Conservation (phyloP, 306 rosid genomes). For the Cicer cuneatum region DNA sequence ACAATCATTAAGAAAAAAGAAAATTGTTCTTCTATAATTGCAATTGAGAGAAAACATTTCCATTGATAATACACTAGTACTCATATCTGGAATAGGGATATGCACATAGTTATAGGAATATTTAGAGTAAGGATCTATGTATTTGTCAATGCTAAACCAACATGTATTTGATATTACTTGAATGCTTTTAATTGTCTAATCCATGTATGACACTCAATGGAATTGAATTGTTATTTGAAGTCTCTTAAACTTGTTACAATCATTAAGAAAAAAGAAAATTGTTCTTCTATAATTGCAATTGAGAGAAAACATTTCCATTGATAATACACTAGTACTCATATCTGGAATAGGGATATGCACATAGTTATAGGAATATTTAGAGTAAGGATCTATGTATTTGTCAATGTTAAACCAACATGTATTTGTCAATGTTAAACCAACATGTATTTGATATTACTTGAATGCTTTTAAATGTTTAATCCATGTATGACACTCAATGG, state of each 20-base stretch:
- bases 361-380: constrained; percentile 23
- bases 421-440: too few relatives aligned
- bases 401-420: too few relatives aligned
- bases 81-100: neutral
- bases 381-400: too few relatives aligned
- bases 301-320: neutral
- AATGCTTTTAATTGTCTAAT: too few relatives aligned
- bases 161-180: too few relatives aligned
- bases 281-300: neutral
- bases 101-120: constrained; percentile 13
- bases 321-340: neutral
- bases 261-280: neutral
- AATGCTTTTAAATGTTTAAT: too few relatives aligned
- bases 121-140: too few relatives aligned
- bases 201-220: too few relatives aligned
- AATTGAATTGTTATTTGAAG: too few relatives aligned
- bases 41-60: neutral
- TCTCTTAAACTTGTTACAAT: constrained; percentile 18
- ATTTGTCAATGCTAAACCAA: too few relatives aligned
- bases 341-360: neutral
- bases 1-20: neutral
- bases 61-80: neutral
- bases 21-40: neutral
- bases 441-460: too few relatives aligned
- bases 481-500: too few relatives aligned